phyloP scores from a whole-genome alignment of 225 moss, liverwort and hornwort species.

The Neckera pumila region DNA sequence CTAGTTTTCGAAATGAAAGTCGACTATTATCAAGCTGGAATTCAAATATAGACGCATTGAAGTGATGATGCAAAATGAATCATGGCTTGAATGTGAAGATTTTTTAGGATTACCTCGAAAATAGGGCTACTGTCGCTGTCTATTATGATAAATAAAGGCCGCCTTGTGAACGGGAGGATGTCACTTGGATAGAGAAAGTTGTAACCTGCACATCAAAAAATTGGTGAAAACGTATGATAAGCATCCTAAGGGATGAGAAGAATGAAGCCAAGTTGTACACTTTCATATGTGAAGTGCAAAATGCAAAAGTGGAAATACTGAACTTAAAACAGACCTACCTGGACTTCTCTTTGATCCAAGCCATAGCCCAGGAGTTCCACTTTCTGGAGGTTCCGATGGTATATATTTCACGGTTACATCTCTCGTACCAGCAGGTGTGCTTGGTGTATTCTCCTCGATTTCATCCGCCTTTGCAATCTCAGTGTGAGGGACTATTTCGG shows the following conservation, averaged over 20 bases:
- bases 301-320: background rate
- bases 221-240: background rate
- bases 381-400: slow-evolving; percentile 24
- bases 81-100: background rate
- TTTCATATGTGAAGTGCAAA: background rate
- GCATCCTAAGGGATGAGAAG: background rate
- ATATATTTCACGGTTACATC: background rate
- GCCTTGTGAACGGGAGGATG: slow-evolving; percentile 92
- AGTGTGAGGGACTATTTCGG: slow-evolving; percentile 17
- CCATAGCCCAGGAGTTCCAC: slow-evolving; percentile 61
- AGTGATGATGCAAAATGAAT: background rate
- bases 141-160: slow-evolving; percentile 79
- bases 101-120: slow-evolving; percentile 57
- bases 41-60: background rate
- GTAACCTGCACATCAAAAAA: slow-evolving; percentile 33
- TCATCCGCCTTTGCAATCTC: slow-evolving; percentile 31
- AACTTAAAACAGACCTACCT: slow-evolving; percentile 22
- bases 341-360: slow-evolving; percentile 71
- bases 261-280: background rate
- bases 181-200: slow-evolving; percentile 92
- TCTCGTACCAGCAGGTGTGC: slow-evolving; percentile 13
- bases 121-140: slow-evolving; percentile 90
- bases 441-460: slow-evolving; percentile 26
- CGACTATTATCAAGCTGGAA: background rate
- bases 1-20: background rate